Base-by-base conservation (phyloP, 805 yeast species). In the Spathaspora sp. region DNA sequence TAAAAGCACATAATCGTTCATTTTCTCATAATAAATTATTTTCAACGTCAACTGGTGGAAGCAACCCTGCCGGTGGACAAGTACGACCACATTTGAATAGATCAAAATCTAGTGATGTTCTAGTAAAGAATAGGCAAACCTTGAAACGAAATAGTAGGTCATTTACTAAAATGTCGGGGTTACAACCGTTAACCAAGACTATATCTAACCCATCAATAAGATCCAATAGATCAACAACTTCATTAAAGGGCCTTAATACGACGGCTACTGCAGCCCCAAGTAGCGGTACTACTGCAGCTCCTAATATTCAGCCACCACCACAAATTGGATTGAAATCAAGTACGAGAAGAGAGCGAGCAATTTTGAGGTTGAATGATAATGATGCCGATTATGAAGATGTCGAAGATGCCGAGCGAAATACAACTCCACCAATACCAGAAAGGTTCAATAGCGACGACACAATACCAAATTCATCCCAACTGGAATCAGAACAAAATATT, bases 91-190 rank as follows among this genome's bases (percentile, higher is more conserved):
- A 60, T 26, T 59, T 74, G 46, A 66, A 63, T 55, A 56, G 77
- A 49, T 71, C 77, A 18, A 73, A 71, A 49, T 72, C 77, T 9
- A 65, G 76, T 2, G 78, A 74, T 50, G 77, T 73, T 1, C 61
- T 73, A 17, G 50, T 63, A 9, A 61, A 68, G 43, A 53, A 65
- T 17, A 57, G 57, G 44, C 43, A 48, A 18, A 44, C 62, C 19
- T 52, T 68, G 31, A 70, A 64, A 44, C 55, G 76, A 42, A 72
- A 65, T 52, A 69, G 67, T 55, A 57, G 75, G 28, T 72, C 77
- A 2, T 64, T 62, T 42, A 71, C 76, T 6, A 74, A 72, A 56
- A 48, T 71, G 14, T 52, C 65, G 4, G 68, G 68, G 3, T 55
- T 72, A n/a, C 74, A 69, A 39, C 75, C 76, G 9, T 57, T 70